Conservation (phyloP, 1,284 basidiomycete species). For the Apiotrichum laibachii region DNA sequence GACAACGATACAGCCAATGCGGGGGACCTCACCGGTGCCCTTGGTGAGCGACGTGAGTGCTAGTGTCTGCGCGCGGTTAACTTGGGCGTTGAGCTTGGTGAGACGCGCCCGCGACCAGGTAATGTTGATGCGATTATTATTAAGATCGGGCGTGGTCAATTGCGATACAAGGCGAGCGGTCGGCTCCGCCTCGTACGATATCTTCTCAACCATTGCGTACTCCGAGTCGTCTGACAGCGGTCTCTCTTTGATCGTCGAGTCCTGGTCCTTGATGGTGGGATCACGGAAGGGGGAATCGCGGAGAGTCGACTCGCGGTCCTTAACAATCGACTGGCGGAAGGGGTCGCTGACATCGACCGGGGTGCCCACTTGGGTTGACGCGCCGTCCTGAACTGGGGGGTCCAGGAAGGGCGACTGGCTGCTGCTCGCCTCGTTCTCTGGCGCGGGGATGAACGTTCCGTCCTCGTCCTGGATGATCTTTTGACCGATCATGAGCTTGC, state of each 20-base stretch:
- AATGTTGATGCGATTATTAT: constrained; percentile 4
- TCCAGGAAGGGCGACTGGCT: no score
- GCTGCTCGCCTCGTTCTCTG: neutral
- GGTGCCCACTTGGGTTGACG: neutral
- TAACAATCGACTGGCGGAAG: no score
- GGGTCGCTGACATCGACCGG: no score
- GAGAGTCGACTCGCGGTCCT: no score
- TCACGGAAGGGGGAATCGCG: no score
- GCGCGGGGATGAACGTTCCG: constrained; percentile 53
- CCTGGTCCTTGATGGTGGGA: no score
- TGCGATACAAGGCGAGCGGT: neutral
- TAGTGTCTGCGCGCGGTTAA: constrained; percentile 61
- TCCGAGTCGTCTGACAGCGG: neutral
- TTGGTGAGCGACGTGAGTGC: constrained; percentile 37
- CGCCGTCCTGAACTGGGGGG: no score
- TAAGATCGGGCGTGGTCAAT: neutral
- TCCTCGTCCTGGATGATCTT: constrained; percentile 59
- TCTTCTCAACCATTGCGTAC: neutral
- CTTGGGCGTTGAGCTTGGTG: constrained; percentile 62
- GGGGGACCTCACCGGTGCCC: constrained; percentile 58
- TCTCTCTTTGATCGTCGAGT: neutral
- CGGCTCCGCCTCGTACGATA: neutral
- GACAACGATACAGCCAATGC: constrained; percentile 72
- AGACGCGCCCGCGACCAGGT: constrained; percentile 7
- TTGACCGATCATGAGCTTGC: constrained; percentile 68